Conservation (phyloP, 1,284 basidiomycete genomes). For the Wolfiporia cocos region DNA sequence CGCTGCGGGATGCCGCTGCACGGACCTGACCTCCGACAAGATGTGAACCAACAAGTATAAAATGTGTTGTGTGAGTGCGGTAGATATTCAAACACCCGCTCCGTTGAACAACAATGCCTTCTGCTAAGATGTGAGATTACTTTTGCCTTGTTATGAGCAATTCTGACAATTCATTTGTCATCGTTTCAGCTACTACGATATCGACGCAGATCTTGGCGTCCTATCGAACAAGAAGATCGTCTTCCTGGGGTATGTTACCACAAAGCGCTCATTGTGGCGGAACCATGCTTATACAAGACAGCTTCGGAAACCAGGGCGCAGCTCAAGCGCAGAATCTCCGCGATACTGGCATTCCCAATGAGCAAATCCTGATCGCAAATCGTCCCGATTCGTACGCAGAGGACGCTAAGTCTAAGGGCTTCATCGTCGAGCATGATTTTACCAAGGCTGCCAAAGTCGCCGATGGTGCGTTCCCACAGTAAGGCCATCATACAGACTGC, state of each 20-base stretch:
- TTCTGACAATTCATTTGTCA: conserved; percentile 6
- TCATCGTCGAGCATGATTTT: conserved; percentile 53
- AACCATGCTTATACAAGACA: no score
- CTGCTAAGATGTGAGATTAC: conserved; percentile 46
- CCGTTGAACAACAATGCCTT: conserved; percentile 21
- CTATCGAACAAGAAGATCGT: conserved; percentile 49
- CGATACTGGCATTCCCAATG: conserved; percentile 57
- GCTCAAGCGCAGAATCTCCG: conserved; percentile 62
- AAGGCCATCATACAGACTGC: no score
- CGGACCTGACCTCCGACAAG: conserved; percentile 5
- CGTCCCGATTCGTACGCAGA: conserved; percentile 51
- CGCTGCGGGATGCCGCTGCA: conserved; percentile 1
- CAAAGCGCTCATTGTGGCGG: no score
- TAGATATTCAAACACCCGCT: neutral
- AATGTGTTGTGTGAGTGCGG: conserved; percentile 1
- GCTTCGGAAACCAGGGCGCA: conserved; percentile 63
- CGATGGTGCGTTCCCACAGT: conserved; percentile 41
- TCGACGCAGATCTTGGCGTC: conserved; percentile 46
- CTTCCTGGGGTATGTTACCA: conserved; percentile 52
- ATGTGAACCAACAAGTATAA: neutral
- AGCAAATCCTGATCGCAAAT: conserved; percentile 54
- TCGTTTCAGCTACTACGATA: conserved; percentile 48
- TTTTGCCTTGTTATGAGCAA: no score
- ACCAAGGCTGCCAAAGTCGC: conserved; percentile 47
- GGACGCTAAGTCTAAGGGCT: conserved; percentile 50